phyloP scores from a whole-genome alignment of 345 rosid genomes.

The Linum trigynum region DNA sequence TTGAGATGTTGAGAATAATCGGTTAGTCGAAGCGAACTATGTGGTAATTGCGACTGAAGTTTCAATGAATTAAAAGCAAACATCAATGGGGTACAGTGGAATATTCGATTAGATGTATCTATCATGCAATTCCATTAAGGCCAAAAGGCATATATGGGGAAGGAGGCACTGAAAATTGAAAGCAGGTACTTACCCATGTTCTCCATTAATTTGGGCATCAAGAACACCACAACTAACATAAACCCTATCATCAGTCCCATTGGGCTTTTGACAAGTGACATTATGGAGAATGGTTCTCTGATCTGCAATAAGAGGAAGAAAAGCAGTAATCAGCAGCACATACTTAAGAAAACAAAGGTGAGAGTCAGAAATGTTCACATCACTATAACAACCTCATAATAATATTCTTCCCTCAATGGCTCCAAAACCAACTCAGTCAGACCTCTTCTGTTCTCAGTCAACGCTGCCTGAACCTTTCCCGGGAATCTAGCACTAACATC shows the following conservation, averaged over 20 bases:
- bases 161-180: not conserved
- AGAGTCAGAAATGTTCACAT: not conserved
- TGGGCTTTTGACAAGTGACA: slow-evolving; percentile 85
- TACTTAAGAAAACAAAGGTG: not conserved
- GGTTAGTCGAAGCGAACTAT: too few relatives aligned
- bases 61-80: too few relatives aligned
- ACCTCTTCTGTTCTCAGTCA: slow-evolving; percentile 84
- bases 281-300: slow-evolving; percentile 78
- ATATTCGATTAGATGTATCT: too few relatives aligned
- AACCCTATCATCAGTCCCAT: slow-evolving; percentile 99
- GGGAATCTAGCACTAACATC: slow-evolving; percentile 96
- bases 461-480: slow-evolving; percentile 88
- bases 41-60: too few relatives aligned
- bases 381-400: slow-evolving; percentile 55
- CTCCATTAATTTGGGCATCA: slow-evolving; percentile 94
- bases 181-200: slow-evolving; percentile 50
- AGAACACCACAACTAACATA: slow-evolving; percentile 79
- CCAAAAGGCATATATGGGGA: not conserved
- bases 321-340: too few relatives aligned
- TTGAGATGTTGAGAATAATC: too few relatives aligned
- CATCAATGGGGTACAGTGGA: too few relatives aligned
- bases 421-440: slow-evolving; percentile 79
- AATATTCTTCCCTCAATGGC: slow-evolving; percentile 71
- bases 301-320: slow-evolving; percentile 34
- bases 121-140: not conserved